A percentile compares a stretch with the other conserved stretches of the same genome.
phyloP scores from a whole-genome alignment of 2,329 filamentous ascomycete genomes.

The Atkinsonella hypoxylon region DNA sequence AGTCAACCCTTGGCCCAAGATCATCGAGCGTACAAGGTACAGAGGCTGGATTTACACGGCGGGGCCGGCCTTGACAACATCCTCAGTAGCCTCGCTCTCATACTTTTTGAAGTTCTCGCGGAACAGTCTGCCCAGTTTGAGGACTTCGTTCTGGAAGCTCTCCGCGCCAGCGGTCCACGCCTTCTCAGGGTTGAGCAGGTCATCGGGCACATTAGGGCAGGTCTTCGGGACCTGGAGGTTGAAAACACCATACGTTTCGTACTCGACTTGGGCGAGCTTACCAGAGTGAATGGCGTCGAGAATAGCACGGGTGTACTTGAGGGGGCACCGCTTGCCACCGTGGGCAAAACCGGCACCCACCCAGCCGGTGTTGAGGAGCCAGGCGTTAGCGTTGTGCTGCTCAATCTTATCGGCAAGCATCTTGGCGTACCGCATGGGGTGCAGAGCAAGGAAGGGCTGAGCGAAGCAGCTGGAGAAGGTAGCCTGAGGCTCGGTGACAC shows the following conservation, averaged over 20 bases:
- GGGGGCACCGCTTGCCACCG: conserved; percentile 89
- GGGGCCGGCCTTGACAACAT: conserved; percentile 60
- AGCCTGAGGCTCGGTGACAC: conserved; percentile 90
- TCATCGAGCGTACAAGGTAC: background rate
- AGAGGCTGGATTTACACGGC: conserved; percentile 15
- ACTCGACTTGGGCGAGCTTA: conserved; percentile 84
- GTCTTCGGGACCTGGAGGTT: conserved; percentile 91
- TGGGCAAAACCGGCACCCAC: conserved; percentile 83
- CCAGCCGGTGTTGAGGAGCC: conserved; percentile 98
- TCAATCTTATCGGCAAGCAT: conserved; percentile 99
- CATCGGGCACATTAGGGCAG: conserved; percentile 77
- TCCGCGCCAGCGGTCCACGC: conserved; percentile 77
- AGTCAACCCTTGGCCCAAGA: background rate
- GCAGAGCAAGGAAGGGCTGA: conserved; percentile 95
- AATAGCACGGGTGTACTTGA: conserved; percentile 98
- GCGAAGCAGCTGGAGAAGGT: conserved; percentile 99
- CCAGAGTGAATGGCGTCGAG: conserved; percentile 96
- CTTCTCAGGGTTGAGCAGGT: conserved; percentile 89
- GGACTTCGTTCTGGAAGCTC: conserved; percentile 77
- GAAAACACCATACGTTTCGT: conserved; percentile 92
- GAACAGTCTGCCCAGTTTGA: conserved; percentile 82
- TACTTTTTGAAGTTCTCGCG: conserved; percentile 98
- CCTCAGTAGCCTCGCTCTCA: conserved; percentile 66
- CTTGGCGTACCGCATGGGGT: conserved; percentile 97
- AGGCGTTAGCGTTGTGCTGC: conserved; percentile 87